These are phyloP conservation scores for Diaporthe ampelina DNA, from an alignment of 2,329 filamentous ascomycete genomes.

Conservation along the genomic window DNA sequence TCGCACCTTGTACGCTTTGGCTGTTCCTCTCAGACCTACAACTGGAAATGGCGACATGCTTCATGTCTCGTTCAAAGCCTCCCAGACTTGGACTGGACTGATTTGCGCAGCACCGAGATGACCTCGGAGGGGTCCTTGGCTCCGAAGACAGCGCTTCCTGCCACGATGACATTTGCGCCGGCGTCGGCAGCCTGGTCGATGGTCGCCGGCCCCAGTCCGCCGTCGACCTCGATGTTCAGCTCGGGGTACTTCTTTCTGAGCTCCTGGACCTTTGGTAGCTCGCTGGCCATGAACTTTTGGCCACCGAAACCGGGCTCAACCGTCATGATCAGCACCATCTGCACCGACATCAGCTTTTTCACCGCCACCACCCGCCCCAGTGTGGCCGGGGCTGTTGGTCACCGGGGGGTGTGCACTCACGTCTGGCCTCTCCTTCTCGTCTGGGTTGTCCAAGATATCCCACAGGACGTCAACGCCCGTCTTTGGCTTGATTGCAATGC, in stretches of 20 bases:
- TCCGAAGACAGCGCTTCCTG: slow-evolving; percentile 95
- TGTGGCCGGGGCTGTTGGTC: background rate
- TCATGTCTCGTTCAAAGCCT: slow-evolving; percentile 51
- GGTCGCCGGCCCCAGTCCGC: slow-evolving; percentile 87
- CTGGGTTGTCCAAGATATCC: slow-evolving; percentile 83
- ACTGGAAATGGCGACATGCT: background rate
- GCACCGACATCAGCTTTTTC: slow-evolving; percentile 9
- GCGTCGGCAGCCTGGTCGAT: slow-evolving; percentile 96
- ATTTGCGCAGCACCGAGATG: slow-evolving; percentile 83
- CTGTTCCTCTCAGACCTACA: slow-evolving; percentile 12
- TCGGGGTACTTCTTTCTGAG: slow-evolving; percentile 88
- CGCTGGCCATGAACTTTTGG: slow-evolving; percentile 97
- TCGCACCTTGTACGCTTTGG: background rate
- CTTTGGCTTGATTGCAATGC: slow-evolving; percentile 94
- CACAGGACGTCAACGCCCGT: slow-evolving; percentile 93
- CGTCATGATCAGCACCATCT: slow-evolving; percentile 99
- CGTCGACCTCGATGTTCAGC: slow-evolving; percentile 95
- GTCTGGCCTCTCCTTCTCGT: slow-evolving; percentile 86
- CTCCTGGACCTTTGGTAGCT: slow-evolving; percentile 92
- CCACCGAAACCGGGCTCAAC: slow-evolving; percentile 97
- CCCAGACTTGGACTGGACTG: slow-evolving; percentile 75
- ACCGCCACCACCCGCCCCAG: too few species aligned
- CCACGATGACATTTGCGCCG: slow-evolving; percentile 97
- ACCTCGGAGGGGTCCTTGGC: slow-evolving; percentile 90
- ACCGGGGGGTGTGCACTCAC: slow-evolving; percentile 67